Evolutionary conservation across 805 yeast genomes (phyloP).

Genomic region (Cyberlindnera euphorbiae): DNA sequence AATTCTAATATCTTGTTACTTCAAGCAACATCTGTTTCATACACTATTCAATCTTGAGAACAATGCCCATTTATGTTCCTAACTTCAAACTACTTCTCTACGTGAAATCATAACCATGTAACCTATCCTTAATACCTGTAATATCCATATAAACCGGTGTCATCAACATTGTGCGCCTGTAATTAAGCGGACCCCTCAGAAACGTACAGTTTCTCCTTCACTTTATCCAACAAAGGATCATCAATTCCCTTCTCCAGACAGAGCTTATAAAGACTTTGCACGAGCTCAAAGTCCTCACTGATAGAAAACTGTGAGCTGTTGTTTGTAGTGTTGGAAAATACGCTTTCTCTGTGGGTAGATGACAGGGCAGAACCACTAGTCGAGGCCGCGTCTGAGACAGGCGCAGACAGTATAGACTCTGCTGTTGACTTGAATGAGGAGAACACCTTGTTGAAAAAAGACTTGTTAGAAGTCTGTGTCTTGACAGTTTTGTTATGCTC

Average conservation of each 20-base stretch:
- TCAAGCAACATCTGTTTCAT: no score
- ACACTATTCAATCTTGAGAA: no score
- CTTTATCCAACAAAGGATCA: constrained; percentile 20
- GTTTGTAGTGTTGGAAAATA: constrained; percentile 11
- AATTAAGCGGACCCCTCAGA: no score
- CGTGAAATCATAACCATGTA: no score
- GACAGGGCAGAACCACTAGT: background rate
- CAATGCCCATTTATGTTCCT: no score
- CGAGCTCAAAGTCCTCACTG: constrained; percentile 18
- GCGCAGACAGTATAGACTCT: constrained; percentile 11
- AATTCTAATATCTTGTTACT: no score
- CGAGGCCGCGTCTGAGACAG: constrained; percentile 1
- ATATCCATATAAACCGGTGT: no score
- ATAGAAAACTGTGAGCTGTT: constrained; percentile 16
- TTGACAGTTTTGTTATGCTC: constrained; percentile 2
- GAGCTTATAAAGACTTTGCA: constrained; percentile 19
- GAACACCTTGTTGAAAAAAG: constrained; percentile 14
- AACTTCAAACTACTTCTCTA: no score
- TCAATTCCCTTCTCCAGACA: constrained; percentile 19
- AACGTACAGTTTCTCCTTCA: constrained; percentile 14
- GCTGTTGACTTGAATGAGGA: constrained; percentile 13
- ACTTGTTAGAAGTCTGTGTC: constrained; percentile 7
- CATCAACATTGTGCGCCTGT: no score
- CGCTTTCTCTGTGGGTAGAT: constrained; percentile 1
- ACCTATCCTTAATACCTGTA: no score